Evolutionary conservation across 768 basidiomycete genomes (phyloP), one percentile per base, ranked within the genome.

Genomic region (Leccinum rimulosum): DNA sequence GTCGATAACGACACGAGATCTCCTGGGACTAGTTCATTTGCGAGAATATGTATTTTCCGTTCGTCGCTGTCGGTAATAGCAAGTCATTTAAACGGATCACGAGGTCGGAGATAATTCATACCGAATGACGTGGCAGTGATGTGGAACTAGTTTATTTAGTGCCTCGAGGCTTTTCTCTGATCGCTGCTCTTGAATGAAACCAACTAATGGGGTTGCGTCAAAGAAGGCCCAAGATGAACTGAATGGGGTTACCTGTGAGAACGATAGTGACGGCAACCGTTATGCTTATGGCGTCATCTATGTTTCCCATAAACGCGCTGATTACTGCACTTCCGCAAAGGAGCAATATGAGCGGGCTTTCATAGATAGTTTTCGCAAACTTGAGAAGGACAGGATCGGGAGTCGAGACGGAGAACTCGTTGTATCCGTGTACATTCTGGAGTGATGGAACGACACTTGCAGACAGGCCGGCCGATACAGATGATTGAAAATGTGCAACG

Each of bases 101-200:
- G 51, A 10, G n/a, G 7, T 36, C 31, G 38, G 52, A 40, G 22
- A 35, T 51, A 17, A 17, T 59, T 17, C 73, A 22, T 59, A 79
- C 75, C 95, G 89, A 55, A 91, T 80, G 61, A 97, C 86, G 69
- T 95, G 93, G 70, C 94, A 96, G 71, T 96, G 93, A 72, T 98
- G 95, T 0, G 95, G 95, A 22, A 98, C 95, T 45, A 98, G 88
- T 73, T 95, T 97, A 77, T 95, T 97, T 35, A 98, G 79, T 0
- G 95, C 93, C 73, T 97, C 94, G 28, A 98, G 78, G 60, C 91
- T 93, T 75, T 97, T 87, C 71, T 98, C 95, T 1, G 96, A 98
- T 33, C 95, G 82, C 61, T 90, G 86, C 73, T 98, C 95, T 73
- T 98, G 95, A 31, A 98, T 86, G 68, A 98, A 98, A 10, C 93